Conservation (phyloP, 768 basidiomycete species). For the Trametes coccinea region DNA sequence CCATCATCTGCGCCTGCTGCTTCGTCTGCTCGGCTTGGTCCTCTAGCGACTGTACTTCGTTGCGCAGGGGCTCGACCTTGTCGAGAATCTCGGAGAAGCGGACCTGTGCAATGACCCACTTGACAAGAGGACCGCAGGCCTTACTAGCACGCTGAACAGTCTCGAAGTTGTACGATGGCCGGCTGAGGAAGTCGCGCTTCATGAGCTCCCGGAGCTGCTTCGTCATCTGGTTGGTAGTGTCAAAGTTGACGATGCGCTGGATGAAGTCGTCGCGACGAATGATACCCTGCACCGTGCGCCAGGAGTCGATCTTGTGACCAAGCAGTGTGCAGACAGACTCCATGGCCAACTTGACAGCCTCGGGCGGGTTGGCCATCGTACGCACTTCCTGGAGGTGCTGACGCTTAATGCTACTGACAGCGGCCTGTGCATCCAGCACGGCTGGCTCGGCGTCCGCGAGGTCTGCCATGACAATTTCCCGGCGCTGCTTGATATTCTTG, state of each 20-base stretch:
- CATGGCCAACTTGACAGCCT: slow-evolving; percentile 97
- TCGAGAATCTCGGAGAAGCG: slow-evolving; percentile 96
- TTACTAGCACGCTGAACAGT: slow-evolving; percentile 92
- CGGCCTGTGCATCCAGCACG: slow-evolving; percentile 89
- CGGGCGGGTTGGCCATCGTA: slow-evolving; percentile 97
- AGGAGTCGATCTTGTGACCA: slow-evolving; percentile 95
- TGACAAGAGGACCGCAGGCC: slow-evolving; percentile 96
- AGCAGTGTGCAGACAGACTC: slow-evolving; percentile 96
- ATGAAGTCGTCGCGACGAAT: slow-evolving; percentile 98
- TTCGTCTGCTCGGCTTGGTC: slow-evolving; percentile 93
- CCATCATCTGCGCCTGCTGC: slow-evolving; percentile 86
- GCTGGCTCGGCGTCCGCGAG: slow-evolving; percentile 98
- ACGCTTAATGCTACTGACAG: slow-evolving; percentile 96
- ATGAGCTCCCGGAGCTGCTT: slow-evolving; percentile 84
- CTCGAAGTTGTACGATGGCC: slow-evolving; percentile 92
- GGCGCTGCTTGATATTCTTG: slow-evolving; percentile 82
- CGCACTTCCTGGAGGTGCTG: slow-evolving; percentile 97
- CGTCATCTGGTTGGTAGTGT: slow-evolving; percentile 89
- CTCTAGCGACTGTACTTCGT: slow-evolving; percentile 93
- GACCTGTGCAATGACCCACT: slow-evolving; percentile 98
- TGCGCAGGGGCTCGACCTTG: slow-evolving; percentile 92
- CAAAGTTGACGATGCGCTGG: slow-evolving; percentile 91
- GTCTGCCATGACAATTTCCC: slow-evolving; percentile 88
- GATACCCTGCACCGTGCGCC: slow-evolving; percentile 94
- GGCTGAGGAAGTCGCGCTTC: slow-evolving; percentile 90